Evolutionary conservation across 78 protist genomes (phyloP).

Genomic region (Salpingoeca rosetta): DNA sequence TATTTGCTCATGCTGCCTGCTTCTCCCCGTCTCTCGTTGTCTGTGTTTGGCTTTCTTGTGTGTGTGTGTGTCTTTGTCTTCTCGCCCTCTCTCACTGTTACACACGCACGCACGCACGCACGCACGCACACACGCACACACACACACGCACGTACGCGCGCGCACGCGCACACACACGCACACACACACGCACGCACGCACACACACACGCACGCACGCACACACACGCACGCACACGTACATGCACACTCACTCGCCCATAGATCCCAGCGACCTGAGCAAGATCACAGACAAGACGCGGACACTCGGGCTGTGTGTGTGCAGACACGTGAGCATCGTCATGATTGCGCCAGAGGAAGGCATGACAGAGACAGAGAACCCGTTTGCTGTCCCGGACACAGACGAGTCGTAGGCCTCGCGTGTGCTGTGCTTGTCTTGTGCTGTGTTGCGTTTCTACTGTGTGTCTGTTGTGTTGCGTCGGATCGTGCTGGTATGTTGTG

Average conservation of each 20-base stretch:
- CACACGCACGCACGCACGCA: too few species aligned
- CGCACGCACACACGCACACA: too few species aligned
- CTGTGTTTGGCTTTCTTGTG: too few species aligned
- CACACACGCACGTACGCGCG: background rate
- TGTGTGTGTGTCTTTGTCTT: too few species aligned
- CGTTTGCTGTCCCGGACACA: too few species aligned
- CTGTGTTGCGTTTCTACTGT: too few species aligned
- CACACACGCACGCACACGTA: background rate
- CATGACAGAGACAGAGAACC: constrained; percentile 23
- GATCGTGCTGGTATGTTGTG: too few species aligned
- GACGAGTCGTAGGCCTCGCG: too few species aligned
- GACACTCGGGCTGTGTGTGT: constrained; percentile 21
- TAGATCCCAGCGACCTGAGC: constrained; percentile 28
- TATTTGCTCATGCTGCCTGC: too few species aligned
- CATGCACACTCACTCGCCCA: background rate
- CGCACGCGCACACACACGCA: background rate
- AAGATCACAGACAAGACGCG: constrained; percentile 7
- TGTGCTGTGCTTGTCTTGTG: too few species aligned
- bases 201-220: background rate
- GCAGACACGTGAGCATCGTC: constrained; percentile 23
- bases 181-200: background rate
- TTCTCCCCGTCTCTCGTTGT: background rate
- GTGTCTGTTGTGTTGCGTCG: too few species aligned
- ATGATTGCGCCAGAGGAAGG: constrained; percentile 24
- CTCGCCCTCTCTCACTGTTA: too few species aligned